Conservation (phyloP, 225 moss, liverwort and hornwort genomes). For the Anthoceros angustus region DNA sequence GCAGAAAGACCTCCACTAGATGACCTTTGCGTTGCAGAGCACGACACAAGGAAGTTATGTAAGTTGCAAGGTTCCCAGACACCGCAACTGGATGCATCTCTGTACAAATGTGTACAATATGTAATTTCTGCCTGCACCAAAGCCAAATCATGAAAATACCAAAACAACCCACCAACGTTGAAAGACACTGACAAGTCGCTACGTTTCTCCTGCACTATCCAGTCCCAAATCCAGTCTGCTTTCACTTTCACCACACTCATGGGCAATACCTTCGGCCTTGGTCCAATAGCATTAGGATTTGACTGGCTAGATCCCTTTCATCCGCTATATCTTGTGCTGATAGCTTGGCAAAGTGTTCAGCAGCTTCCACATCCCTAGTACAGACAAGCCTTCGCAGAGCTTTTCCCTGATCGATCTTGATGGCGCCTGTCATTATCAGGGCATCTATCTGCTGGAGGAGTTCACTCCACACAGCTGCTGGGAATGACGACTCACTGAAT, state of each 20-base stretch:
- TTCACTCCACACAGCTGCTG: slow-evolving; percentile 43
- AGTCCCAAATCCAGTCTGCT: neutral
- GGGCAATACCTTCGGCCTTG: slow-evolving; percentile 29
- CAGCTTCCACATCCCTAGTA: slow-evolving; percentile 55
- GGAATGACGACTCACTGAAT: slow-evolving; percentile 14
- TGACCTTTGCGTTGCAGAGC: slow-evolving; percentile 48
- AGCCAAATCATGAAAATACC: neutral
- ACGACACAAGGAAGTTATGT: slow-evolving; percentile 34
- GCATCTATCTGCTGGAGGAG: slow-evolving; percentile 50
- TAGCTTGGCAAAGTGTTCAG: slow-evolving; percentile 35
- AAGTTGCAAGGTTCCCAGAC: slow-evolving; percentile 28
- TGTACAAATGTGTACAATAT: slow-evolving; percentile 53
- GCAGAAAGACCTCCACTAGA: slow-evolving; percentile 64
- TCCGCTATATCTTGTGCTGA: slow-evolving; percentile 11
- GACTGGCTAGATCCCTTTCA: slow-evolving; percentile 37
- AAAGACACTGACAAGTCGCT: too few relatives aligned
- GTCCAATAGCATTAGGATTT: slow-evolving; percentile 29
- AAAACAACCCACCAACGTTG: neutral
- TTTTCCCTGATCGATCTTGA: slow-evolving; percentile 36
- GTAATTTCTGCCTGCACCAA: slow-evolving; percentile 29
- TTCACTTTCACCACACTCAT: neutral
- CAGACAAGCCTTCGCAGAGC: slow-evolving; percentile 39
- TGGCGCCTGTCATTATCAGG: slow-evolving; percentile 39
- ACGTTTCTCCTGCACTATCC: too few relatives aligned
- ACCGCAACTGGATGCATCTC: slow-evolving; percentile 51